These are phyloP conservation scores for Hanseniaspora pseudoguilliermondii DNA, from an alignment of 805 yeast genomes.

Conservation along the genomic window DNA sequence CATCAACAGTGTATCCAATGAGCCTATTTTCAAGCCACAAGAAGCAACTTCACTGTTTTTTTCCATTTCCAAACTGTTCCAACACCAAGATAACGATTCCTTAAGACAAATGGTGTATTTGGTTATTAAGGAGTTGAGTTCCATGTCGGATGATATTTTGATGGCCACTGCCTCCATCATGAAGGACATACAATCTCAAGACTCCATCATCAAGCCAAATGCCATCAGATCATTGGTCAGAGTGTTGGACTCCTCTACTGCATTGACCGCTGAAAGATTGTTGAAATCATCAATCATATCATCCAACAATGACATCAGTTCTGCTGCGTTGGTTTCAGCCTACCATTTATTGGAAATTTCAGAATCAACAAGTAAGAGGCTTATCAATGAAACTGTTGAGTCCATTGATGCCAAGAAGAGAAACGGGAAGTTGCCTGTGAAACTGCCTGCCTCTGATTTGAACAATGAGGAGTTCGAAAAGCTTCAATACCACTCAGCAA, in stretches of 20 bases:
- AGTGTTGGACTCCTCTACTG: constrained; percentile 80
- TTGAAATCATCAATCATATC: constrained; percentile 89
- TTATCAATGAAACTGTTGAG: constrained; percentile 89
- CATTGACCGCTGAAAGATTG: constrained; percentile 83
- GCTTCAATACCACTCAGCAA: constrained; percentile 35
- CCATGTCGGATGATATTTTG: constrained; percentile 76
- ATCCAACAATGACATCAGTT: constrained; percentile 70
- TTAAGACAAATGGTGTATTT: constrained; percentile 88
- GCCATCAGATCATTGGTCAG: constrained; percentile 86
- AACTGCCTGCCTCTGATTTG: constrained; percentile 26
- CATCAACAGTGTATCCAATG: constrained; percentile 7
- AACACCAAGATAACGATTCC: constrained; percentile 69
- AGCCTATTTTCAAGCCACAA: constrained; percentile 53
- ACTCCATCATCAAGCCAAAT: constrained; percentile 75
- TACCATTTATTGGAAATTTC: constrained; percentile 84
- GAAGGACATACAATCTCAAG: constrained; percentile 93
- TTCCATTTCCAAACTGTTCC: constrained; percentile 87
- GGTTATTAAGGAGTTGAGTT: constrained; percentile 81
- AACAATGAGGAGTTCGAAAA: constrained; percentile 28
- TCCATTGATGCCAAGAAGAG: constrained; percentile 43
- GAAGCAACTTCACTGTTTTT: constrained; percentile 91
- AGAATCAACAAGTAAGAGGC: constrained; percentile 81
- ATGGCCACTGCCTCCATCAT: constrained; percentile 97
- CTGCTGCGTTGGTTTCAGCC: constrained; percentile 88
- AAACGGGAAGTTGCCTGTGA: constrained; percentile 26